These are phyloP conservation scores for Neoscytalidium dimidiatum DNA, from an alignment of 2,329 filamentous ascomycete genomes.

Conservation along the genomic window DNA sequence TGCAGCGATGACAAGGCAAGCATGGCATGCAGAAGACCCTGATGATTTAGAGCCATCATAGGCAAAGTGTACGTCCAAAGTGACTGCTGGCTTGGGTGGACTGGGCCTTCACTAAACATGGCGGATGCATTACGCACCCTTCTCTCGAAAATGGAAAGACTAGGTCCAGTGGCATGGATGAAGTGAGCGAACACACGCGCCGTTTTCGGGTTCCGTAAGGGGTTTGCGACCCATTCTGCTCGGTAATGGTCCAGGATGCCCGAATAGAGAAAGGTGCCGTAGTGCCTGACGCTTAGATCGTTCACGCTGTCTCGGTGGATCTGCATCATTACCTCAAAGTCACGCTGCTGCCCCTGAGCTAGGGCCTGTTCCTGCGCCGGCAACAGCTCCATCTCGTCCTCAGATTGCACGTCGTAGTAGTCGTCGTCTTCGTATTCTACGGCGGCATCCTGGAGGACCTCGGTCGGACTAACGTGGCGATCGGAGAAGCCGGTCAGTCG, in stretches of 20 bases:
- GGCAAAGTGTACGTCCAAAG: slow-evolving; percentile 77
- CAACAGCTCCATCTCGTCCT: slow-evolving; percentile 43
- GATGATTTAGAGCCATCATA: slow-evolving; percentile 78
- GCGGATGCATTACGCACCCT: slow-evolving; percentile 72
- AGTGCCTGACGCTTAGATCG: slow-evolving; percentile 42
- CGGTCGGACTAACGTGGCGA: slow-evolving; percentile 25
- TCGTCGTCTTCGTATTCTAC: slow-evolving; percentile 52
- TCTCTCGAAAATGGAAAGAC: slow-evolving; percentile 84
- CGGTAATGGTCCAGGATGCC: slow-evolving; percentile 49
- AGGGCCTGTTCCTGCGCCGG: slow-evolving; percentile 9
- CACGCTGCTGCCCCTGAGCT: slow-evolving; percentile 23
- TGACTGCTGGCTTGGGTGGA: slow-evolving; percentile 63
- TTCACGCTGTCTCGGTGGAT: slow-evolving; percentile 38
- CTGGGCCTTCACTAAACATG: slow-evolving; percentile 62
- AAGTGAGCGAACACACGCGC: slow-evolving; percentile 89
- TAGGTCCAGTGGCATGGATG: slow-evolving; percentile 82
- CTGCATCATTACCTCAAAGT: slow-evolving; percentile 39
- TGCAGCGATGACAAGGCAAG: slow-evolving; percentile 84
- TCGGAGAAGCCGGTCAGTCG: slow-evolving; percentile 15
- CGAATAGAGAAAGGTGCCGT: slow-evolving; percentile 50
- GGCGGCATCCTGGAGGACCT: slow-evolving; percentile 38
- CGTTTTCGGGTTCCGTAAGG: slow-evolving; percentile 77
- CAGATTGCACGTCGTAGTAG: slow-evolving; percentile 51
- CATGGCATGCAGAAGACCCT: slow-evolving; percentile 88
- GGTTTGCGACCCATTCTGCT: slow-evolving; percentile 54